These are phyloP conservation scores for Phytophthora fragariae DNA, from an alignment of 352 stramenopile genomes.

Conservation along the genomic window DNA sequence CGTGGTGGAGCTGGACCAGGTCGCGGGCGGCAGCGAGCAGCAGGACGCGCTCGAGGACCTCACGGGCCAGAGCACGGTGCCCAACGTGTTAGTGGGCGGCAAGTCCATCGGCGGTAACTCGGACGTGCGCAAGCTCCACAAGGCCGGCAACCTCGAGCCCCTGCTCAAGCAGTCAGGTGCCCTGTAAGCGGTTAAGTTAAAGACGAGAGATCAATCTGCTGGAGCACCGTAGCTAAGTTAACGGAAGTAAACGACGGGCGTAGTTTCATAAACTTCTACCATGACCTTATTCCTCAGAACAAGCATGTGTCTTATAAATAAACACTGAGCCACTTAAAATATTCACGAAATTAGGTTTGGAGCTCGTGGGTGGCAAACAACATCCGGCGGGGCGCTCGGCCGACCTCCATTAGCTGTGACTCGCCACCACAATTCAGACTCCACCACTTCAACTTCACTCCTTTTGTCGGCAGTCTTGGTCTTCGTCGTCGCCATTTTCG, in stretches of 20 bases:
- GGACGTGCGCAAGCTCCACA: constrained; percentile 89
- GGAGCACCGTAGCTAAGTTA: no score
- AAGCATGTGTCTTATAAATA: no score
- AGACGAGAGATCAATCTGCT: no score
- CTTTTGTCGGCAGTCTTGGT: not conserved
- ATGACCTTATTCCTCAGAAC: no score
- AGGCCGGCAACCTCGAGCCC: constrained; percentile 85
- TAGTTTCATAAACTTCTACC: no score
- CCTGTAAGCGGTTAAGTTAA: constrained; percentile 19
- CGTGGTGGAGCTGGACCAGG: constrained; percentile 63
- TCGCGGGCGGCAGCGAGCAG: constrained; percentile 51
- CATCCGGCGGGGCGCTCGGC: not conserved
- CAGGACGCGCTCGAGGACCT: constrained; percentile 62
- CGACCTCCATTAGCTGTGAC: not conserved
- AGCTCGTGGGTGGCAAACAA: not conserved
- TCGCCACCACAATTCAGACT: not conserved
- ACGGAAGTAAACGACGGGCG: no score
- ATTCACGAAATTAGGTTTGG: no score
- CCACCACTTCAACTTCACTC: not conserved
- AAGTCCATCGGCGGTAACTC: constrained; percentile 95
- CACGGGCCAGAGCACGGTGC: constrained; percentile 93
- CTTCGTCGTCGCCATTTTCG: not conserved
- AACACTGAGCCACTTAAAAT: no score
- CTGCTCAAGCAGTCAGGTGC: constrained; percentile 78
- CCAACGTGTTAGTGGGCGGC: constrained; percentile 97